A percentile compares a stretch with the other conserved stretches of the same genome.
Conservation (phyloP, 352 stramenopile species). For the Phytophthora colocasiae region DNA sequence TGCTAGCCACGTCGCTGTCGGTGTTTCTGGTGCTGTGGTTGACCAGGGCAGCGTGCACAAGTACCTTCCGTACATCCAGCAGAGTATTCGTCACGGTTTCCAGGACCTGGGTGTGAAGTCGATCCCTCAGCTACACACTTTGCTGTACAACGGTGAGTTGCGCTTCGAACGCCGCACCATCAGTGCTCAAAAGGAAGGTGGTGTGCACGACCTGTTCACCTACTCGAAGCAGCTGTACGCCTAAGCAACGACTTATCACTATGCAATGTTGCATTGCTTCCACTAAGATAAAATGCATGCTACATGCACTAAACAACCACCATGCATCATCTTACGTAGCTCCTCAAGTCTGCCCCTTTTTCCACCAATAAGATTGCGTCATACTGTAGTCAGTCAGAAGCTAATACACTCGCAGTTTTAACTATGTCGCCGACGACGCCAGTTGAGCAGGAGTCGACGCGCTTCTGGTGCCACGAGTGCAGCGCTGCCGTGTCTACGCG, state of each 20-base stretch:
- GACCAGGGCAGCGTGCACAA: constrained; percentile 98
- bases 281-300: constrained; percentile 11
- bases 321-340: not conserved
- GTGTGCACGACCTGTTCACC: constrained; percentile 97
- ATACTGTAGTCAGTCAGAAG: constrained; percentile 31
- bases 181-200: constrained; percentile 97
- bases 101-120: constrained; percentile 95
- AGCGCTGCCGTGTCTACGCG: constrained; percentile 53
- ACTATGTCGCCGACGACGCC: constrained; percentile 31
- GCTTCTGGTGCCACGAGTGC: constrained; percentile 91
- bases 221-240: constrained; percentile 92
- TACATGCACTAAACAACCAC: constrained; percentile 5
- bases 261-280: constrained; percentile 5
- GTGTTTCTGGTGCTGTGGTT: constrained; percentile 97
- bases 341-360: constrained; percentile 10
- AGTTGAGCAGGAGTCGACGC: constrained; percentile 25
- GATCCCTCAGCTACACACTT: constrained; percentile 85
- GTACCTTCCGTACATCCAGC: constrained; percentile 98
- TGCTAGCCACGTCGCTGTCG: constrained; percentile 96
- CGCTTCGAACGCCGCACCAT: constrained; percentile 97
- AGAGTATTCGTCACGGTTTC: constrained; percentile 97
- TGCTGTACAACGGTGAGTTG: constrained; percentile 76
- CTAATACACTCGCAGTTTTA: constrained; percentile 1
- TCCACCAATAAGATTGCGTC: constrained; percentile 35
- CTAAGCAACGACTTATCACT: constrained; percentile 25